These are phyloP conservation scores for Neopestalotiopsis sp. DNA, from an alignment of 2,329 filamentous ascomycete species.

Conservation along the genomic window DNA sequence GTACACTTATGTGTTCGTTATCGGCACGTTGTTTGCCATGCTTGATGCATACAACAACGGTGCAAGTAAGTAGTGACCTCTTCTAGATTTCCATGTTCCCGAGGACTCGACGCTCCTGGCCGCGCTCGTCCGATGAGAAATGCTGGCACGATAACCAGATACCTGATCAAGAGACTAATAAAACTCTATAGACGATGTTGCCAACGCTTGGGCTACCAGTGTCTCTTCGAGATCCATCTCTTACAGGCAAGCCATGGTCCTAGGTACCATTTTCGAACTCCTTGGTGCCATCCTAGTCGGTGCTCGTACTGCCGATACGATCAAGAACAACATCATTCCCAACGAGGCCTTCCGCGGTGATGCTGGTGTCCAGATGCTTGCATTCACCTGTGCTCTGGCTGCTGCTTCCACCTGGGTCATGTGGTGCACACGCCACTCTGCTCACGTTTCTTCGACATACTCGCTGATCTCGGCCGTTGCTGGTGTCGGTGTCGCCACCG, in stretches of 20 bases:
- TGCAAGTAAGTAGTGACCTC: constrained; percentile 62
- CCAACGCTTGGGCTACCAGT: constrained; percentile 81
- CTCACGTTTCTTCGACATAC: constrained; percentile 76
- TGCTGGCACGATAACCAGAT: neutral
- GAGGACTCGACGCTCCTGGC: too few relatives aligned
- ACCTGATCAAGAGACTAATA: neutral
- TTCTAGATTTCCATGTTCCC: neutral
- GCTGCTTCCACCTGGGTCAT: constrained; percentile 76
- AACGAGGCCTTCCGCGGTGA: constrained; percentile 61
- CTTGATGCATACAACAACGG: constrained; percentile 82
- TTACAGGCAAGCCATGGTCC: constrained; percentile 71
- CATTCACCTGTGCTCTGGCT: constrained; percentile 67
- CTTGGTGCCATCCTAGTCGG: constrained; percentile 70
- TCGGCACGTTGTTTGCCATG: constrained; percentile 77
- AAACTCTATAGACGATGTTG: constrained; percentile 70
- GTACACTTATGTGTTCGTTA: constrained; percentile 75
- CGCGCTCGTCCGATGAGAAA: neutral
- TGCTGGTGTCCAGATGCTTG: constrained; percentile 70
- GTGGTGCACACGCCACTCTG: constrained; percentile 78
- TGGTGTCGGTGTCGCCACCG: constrained; percentile 71
- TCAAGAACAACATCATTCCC: constrained; percentile 80
- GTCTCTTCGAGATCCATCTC: constrained; percentile 80
- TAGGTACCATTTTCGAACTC: constrained; percentile 71
- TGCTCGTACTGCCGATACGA: constrained; percentile 74
- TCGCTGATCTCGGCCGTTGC: constrained; percentile 72